A percentile compares a stretch with the other conserved stretches of the same genome.
These are phyloP conservation scores for Rubroboletus pulcherrimus DNA, from an alignment of 768 basidiomycete species.

Conservation along the genomic window DNA sequence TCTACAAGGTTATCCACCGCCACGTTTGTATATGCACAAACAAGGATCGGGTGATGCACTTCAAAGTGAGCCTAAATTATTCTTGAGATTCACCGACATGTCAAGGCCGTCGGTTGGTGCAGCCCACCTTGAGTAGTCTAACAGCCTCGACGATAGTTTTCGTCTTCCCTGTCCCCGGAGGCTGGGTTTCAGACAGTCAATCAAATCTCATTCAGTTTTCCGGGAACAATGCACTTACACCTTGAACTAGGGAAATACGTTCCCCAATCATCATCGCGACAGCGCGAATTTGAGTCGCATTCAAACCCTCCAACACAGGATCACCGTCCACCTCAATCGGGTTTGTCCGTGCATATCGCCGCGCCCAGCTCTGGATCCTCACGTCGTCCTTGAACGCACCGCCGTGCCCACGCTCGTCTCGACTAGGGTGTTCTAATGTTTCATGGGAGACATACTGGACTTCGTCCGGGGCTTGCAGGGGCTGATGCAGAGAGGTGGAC, in stretches of 20 bases:
- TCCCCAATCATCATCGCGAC: conserved; percentile 86
- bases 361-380: conserved; percentile 79
- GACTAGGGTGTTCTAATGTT: conserved; percentile 36
- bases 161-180: conserved; percentile 92
- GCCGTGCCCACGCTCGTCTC: conserved; percentile 20
- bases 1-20: conserved; percentile 90
- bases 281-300: conserved; percentile 74
- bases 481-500: conserved; percentile 23
- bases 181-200: conserved; percentile 39
- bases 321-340: conserved; percentile 76
- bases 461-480: conserved; percentile 40
- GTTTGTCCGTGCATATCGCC: conserved; percentile 53
- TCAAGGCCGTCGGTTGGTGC: not conserved
- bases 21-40: conserved; percentile 93
- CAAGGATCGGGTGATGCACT: conserved; percentile 78
- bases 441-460: conserved; percentile 36
- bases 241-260: conserved; percentile 78
- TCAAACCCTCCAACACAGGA: conserved; percentile 61
- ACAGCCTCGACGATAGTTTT: conserved; percentile 86
- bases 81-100: not conserved
- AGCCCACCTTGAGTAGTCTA: conserved; percentile 66
- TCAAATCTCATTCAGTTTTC: not conserved
- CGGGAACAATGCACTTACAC: conserved; percentile 46
- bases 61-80: conserved; percentile 64
- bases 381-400: conserved; percentile 70